phyloP scores from a whole-genome alignment of 345 rosid species.

The Melaleuca alternifolia region DNA sequence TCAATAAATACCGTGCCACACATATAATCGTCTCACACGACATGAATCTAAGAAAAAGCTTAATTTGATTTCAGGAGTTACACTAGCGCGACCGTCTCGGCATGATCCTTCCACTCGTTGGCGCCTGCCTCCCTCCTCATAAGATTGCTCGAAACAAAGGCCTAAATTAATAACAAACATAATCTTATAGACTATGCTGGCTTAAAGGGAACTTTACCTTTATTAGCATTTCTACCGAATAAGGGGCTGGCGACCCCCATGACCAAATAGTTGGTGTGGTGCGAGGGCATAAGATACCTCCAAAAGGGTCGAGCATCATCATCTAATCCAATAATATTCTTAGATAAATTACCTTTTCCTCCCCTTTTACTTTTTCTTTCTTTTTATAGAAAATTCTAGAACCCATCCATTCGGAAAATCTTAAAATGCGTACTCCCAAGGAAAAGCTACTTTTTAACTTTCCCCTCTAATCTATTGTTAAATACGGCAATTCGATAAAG shows the following conservation, averaged over 20 bases:
- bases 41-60: neutral
- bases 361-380: neutral
- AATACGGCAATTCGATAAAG: neutral
- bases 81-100: neutral
- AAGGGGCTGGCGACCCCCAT: neutral
- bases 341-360: neutral
- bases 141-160: too few species aligned
- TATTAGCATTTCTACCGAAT: neutral
- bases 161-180: neutral
- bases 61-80: neutral
- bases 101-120: neutral
- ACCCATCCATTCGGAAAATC: neutral
- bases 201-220: neutral
- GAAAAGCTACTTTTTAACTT: neutral
- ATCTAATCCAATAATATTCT: neutral
- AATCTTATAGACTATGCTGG: neutral
- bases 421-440: too few species aligned
- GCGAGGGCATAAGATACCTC: neutral
- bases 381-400: too few species aligned
- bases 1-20: too few species aligned
- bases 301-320: neutral
- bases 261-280: neutral
- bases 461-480: too few species aligned
- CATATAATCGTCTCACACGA: neutral
- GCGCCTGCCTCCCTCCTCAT: too few species aligned